Base-by-base conservation (phyloP, 371 early-diverging fungal genomes). In the Quaeritorhiza haematococci region DNA sequence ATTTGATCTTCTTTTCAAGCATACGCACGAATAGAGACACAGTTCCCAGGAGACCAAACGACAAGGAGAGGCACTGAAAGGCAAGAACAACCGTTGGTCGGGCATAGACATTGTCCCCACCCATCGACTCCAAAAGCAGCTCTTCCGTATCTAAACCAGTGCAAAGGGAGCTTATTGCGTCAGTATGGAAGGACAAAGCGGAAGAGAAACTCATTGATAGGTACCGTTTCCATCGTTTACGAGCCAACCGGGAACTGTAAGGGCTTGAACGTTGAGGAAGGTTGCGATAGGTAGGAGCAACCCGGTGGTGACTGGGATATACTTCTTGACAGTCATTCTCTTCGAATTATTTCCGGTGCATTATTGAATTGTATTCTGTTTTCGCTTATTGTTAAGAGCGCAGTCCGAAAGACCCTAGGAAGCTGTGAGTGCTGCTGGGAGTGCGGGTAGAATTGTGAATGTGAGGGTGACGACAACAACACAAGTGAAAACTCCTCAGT, bases 1-100 rank as follows among this genome's bases (percentile, higher is more conserved):
- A 74, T 53, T 77, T 77, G 61, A 77, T 74, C 60, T 77, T 77
- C 58, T 50, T 50, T 46, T 54, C 60, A 24, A 76, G 69, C 77
- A 77, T 77, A n/a, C 77, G 57, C 8, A 70, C 28, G 49, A 74
- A 74, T 32, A 74, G 58, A 2, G 67, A 26, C 0, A 43, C 62
- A 13, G 64, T 64, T 15, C 55, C 73, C 29, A 69, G 24, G 1
- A 72, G 2, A 8, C 77, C 77, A 44, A 61, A 67, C 13, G 32
- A 45, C 24, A 73, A 43, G 0, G 77, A 61, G 1, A 64, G 30
- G 21, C 49, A n/a, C 19, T 48, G 38, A 29, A 64, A 42, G 0
- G 54, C n/a, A 26, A 45, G 24, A 29, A 64, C 61, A n/a, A 28
- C 21, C 26, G 53, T n/a, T 13, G 63, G 49, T 15, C 51, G 38